phyloP scores from a whole-genome alignment of 2,329 filamentous ascomycete genomes.

The Talaromyces sp. region DNA sequence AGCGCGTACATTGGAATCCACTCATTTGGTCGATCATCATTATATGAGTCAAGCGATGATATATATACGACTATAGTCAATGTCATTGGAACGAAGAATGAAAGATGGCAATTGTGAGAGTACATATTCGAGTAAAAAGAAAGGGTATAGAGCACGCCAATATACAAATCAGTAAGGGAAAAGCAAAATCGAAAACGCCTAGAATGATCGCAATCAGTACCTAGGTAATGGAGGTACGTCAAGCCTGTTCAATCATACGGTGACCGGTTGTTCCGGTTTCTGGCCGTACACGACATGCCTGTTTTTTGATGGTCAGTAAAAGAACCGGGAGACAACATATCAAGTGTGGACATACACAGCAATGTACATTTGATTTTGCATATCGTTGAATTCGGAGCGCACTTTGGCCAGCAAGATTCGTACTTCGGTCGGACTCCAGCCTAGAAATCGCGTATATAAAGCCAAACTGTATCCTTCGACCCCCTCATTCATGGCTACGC shows the following conservation, averaged over 20 bases:
- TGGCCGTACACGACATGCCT: slow-evolving; percentile 17
- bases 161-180: background rate
- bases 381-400: slow-evolving; percentile 26
- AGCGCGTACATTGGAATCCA: background rate
- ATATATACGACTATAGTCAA: background rate
- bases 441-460: slow-evolving; percentile 39
- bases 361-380: slow-evolving; percentile 29
- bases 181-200: background rate
- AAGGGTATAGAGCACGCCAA: slow-evolving; percentile 2
- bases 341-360: slow-evolving; percentile 14
- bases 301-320: background rate
- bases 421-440: slow-evolving; percentile 44
- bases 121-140: no score
- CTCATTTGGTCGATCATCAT: background rate
- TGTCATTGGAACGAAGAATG: background rate
- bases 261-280: background rate
- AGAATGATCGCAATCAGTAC: background rate
- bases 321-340: no score
- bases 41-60: background rate
- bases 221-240: background rate
- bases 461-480: slow-evolving; percentile 44
- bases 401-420: slow-evolving; percentile 36
- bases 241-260: background rate
- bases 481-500: slow-evolving; percentile 39
- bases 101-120: background rate